Percentiles rank a stretch among this genome's conserved stretches.
These are phyloP conservation scores for Heliocybe sulcata DNA, from an alignment of 1,284 basidiomycete species.

Conservation along the genomic window DNA sequence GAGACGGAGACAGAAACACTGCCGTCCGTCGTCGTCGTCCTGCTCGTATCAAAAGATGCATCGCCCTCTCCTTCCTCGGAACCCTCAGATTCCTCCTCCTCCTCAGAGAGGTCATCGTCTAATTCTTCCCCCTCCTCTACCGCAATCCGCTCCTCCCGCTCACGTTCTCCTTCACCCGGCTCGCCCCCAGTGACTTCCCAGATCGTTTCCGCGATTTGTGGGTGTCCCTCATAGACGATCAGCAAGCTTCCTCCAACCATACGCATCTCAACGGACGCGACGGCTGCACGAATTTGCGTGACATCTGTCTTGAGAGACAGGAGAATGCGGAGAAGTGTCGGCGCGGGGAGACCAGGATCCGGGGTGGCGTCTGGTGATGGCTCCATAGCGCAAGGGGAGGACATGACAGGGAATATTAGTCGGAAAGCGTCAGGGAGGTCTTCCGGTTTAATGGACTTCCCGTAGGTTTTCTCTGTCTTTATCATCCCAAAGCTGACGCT, in stretches of 20 bases:
- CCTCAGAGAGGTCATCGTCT: conserved; percentile 15
- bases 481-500: conserved; percentile 45
- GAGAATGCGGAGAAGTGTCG: conserved; percentile 55
- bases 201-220: conserved; percentile 31
- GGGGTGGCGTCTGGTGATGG: conserved; percentile 11
- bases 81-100: conserved; percentile 14
- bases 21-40: conserved; percentile 21
- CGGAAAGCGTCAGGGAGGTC: conserved; percentile 71
- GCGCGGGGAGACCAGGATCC: conserved; percentile 42
- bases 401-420: conserved; percentile 68
- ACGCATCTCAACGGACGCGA: conserved; percentile 59
- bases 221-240: conserved; percentile 79
- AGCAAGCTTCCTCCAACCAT: conserved; percentile 82
- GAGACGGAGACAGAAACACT: background rate
- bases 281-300: conserved; percentile 44
- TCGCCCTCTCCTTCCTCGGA: conserved; percentile 18
- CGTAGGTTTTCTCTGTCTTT: conserved; percentile 72
- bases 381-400: conserved; percentile 6
- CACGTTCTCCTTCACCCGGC: conserved; percentile 30
- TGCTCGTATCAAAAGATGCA: conserved; percentile 27
- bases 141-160: background rate
- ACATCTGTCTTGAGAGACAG: conserved; percentile 48
- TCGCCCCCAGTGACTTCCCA: conserved; percentile 29
- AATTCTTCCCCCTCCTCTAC: conserved; percentile 15
- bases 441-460: conserved; percentile 63